A percentile compares a stretch with the other conserved stretches of the same genome.
Conservation (phyloP, 2,329 filamentous ascomycete genomes). For the Xylaria sp. region DNA sequence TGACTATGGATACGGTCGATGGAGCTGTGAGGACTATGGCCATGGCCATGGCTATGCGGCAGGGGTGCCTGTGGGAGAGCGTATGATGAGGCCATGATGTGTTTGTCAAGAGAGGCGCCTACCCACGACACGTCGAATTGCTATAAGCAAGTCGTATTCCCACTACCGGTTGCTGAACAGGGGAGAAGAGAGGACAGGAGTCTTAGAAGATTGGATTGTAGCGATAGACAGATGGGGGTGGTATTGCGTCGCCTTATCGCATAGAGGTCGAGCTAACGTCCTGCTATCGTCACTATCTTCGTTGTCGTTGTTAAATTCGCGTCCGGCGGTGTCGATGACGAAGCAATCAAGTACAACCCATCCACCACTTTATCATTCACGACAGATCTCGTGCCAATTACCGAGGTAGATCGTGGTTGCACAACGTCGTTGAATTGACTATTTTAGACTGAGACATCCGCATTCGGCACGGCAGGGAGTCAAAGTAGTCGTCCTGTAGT, state of each 20-base stretch:
- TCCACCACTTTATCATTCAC: neutral
- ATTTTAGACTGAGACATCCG: slow-evolving; percentile 21
- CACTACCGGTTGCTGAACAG: neutral
- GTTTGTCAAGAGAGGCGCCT: slow-evolving; percentile 6
- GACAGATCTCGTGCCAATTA: neutral
- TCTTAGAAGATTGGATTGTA: neutral
- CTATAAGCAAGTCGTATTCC: neutral
- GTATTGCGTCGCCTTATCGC: slow-evolving; percentile 12
- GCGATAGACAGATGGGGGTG: neutral
- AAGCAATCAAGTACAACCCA: neutral
- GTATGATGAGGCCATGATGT: slow-evolving; percentile 63
- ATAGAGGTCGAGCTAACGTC: neutral
- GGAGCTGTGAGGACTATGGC: slow-evolving; percentile 44
- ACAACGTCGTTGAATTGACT: neutral
- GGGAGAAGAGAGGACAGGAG: neutral
- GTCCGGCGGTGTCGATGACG: neutral
- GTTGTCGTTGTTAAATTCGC: neutral
- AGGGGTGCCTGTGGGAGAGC: slow-evolving; percentile 62
- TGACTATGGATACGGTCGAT: slow-evolving; percentile 52
- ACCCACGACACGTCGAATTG: slow-evolving; percentile 1
- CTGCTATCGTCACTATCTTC: neutral
- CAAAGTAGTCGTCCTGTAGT: neutral
- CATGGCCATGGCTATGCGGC: slow-evolving; percentile 53
- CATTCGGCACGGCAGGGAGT: slow-evolving; percentile 9
- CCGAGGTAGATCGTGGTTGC: neutral